phyloP scores from a whole-genome alignment of 2,329 filamentous ascomycete genomes.

The Incumbomyces lentus region DNA sequence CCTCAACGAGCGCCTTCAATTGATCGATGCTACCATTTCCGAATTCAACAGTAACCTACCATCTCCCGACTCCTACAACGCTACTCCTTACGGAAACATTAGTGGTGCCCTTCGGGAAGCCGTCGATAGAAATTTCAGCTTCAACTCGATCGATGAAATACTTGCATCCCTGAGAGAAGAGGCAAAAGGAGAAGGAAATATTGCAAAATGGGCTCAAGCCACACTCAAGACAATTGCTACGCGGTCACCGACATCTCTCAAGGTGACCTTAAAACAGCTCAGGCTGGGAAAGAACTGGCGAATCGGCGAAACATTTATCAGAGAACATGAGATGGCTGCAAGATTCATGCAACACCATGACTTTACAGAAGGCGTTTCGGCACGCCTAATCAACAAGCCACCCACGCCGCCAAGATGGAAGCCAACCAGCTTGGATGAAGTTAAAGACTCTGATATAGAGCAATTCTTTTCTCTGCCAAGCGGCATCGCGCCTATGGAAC shows the following conservation, averaged over 20 bases:
- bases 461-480: conserved; percentile 56
- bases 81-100: conserved; percentile 33
- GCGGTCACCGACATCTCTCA: conserved; percentile 76
- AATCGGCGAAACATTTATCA: conserved; percentile 74
- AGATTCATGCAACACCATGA: conserved; percentile 87
- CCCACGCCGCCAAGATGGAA: conserved; percentile 61
- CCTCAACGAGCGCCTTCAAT: conserved; percentile 51
- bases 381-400: conserved; percentile 63
- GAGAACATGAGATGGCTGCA: conserved; percentile 72
- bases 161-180: conserved; percentile 51
- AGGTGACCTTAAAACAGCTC: conserved; percentile 77
- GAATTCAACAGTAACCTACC: conserved; percentile 85
- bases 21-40: conserved; percentile 80
- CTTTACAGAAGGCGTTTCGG: conserved; percentile 83
- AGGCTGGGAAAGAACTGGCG: conserved; percentile 63
- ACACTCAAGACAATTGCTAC: conserved; percentile 64
- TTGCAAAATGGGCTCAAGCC: conserved; percentile 64
- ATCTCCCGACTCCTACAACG: conserved; percentile 45
- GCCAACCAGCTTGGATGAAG: conserved; percentile 60
- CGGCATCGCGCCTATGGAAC: conserved; percentile 40
- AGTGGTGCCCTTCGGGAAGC: conserved; percentile 61
- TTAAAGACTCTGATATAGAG: conserved; percentile 49
- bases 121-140: conserved; percentile 74
- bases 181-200: conserved; percentile 33
- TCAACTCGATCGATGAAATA: conserved; percentile 59